phyloP scores from a whole-genome alignment of 768 basidiomycete genomes.

The Trametes cingulata region DNA sequence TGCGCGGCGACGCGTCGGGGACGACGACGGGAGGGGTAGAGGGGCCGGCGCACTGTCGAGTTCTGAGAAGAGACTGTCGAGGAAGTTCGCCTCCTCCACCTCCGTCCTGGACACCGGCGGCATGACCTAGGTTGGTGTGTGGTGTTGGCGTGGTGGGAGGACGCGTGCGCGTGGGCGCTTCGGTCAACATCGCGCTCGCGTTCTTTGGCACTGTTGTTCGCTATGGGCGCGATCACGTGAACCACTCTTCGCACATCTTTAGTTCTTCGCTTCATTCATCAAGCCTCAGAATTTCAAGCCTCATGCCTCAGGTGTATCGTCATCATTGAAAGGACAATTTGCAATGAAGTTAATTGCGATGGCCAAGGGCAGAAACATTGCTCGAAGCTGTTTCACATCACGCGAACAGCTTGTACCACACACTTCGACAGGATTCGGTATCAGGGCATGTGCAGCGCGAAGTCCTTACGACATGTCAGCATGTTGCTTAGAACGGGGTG shows the following conservation, averaged over 20 bases:
- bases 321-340: too few relatives aligned
- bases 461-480: too few relatives aligned
- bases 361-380: too few relatives aligned
- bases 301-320: too few relatives aligned
- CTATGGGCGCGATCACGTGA: slow-evolving; percentile 16
- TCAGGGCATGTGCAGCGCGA: too few relatives aligned
- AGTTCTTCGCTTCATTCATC: not conserved
- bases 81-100: slow-evolving; percentile 59
- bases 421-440: too few relatives aligned
- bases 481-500: too few relatives aligned
- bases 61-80: slow-evolving; percentile 52
- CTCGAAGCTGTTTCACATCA: too few relatives aligned
- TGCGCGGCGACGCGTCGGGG: slow-evolving; percentile 14
- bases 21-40: slow-evolving; percentile 30
- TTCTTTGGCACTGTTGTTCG: slow-evolving; percentile 15
- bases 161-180: not conserved
- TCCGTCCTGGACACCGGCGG: slow-evolving; percentile 37
- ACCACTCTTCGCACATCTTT: not conserved
- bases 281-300: not conserved
- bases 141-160: not conserved
- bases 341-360: too few relatives aligned
- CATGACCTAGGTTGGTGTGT: slow-evolving; percentile 31
- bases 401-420: too few relatives aligned
- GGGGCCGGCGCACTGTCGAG: slow-evolving; percentile 50
- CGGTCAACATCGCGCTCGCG: slow-evolving; percentile 15